Percentiles rank a stretch among this genome's conserved stretches.
Conservation (phyloP, 768 basidiomycete species). For the Suillus placidus region DNA sequence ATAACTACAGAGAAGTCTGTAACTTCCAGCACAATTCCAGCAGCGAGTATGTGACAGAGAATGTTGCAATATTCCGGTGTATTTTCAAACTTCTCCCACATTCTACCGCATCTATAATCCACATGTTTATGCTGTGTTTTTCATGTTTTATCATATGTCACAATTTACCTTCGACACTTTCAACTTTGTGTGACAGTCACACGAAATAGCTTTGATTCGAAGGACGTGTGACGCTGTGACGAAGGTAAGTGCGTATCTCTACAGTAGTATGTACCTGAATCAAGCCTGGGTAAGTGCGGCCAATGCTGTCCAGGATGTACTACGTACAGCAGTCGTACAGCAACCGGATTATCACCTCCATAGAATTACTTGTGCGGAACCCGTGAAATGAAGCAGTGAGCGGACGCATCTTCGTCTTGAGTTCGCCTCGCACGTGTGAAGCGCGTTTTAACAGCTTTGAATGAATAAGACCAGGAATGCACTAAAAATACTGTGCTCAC, state of each 20-base stretch:
- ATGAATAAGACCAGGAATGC: neutral
- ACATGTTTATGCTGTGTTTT: neutral
- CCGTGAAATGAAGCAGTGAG: constrained; percentile 2
- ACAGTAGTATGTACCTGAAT: too few species aligned
- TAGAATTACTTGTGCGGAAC: neutral
- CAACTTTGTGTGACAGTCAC: too few species aligned
- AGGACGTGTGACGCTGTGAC: too few species aligned
- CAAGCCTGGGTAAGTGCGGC: too few species aligned
- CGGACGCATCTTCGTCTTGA: constrained; percentile 11
- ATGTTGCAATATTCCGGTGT: neutral
- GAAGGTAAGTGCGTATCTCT: too few species aligned
- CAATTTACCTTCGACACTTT: too few species aligned
- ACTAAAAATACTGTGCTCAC: neutral
- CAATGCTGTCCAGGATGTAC: too few species aligned
- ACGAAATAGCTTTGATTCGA: too few species aligned
- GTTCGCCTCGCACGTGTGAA: constrained; percentile 12
- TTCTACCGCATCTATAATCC: neutral
- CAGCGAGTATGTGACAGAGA: neutral
- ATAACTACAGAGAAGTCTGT: neutral
- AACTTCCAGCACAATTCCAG: neutral
- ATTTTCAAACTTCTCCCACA: neutral
- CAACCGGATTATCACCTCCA: neutral
- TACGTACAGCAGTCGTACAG: too few species aligned
- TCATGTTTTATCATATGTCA: too few species aligned
- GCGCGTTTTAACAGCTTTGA: constrained; percentile 5